These are phyloP conservation scores for Trichophaea hybrida DNA, from an alignment of 2,329 filamentous ascomycete species.

Conservation along the genomic window DNA sequence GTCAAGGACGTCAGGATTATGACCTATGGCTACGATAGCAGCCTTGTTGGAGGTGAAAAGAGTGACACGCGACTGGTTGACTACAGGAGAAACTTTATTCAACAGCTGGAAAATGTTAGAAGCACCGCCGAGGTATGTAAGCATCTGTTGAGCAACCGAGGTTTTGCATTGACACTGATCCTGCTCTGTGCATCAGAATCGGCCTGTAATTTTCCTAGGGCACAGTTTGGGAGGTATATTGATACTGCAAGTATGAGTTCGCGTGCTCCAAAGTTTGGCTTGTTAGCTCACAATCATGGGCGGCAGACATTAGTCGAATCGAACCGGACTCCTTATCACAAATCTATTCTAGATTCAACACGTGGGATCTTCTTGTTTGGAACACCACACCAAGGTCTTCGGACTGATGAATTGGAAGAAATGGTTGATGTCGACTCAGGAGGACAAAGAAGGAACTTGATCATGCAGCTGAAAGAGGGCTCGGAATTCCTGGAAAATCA, in stretches of 20 bases:
- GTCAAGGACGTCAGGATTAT: constrained; percentile 3
- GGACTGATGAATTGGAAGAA: not conserved
- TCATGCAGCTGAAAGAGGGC: not conserved
- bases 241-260: too few species aligned
- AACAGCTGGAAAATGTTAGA: constrained; percentile 1
- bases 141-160: too few species aligned
- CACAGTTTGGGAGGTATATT: constrained; percentile 7
- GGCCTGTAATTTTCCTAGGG: constrained; percentile 6
- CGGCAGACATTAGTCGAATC: not conserved
- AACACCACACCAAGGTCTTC: constrained; percentile 3
- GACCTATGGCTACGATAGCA: constrained; percentile 7
- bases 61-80: not conserved
- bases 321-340: not conserved
- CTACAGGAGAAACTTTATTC: constrained; percentile 4
- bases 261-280: too few species aligned
- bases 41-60: not conserved
- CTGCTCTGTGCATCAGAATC: not conserved
- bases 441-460: not conserved
- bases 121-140: not conserved
- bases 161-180: not conserved
- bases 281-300: not conserved
- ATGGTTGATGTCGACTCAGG: not conserved
- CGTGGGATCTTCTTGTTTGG: constrained; percentile 5
- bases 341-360: not conserved
- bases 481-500: constrained; percentile 3